A percentile compares a stretch with the other conserved stretches of the same genome.
Evolutionary conservation across 2,329 filamentous ascomycete species (phyloP).

Genomic region (Aspergillus flavus): DNA sequence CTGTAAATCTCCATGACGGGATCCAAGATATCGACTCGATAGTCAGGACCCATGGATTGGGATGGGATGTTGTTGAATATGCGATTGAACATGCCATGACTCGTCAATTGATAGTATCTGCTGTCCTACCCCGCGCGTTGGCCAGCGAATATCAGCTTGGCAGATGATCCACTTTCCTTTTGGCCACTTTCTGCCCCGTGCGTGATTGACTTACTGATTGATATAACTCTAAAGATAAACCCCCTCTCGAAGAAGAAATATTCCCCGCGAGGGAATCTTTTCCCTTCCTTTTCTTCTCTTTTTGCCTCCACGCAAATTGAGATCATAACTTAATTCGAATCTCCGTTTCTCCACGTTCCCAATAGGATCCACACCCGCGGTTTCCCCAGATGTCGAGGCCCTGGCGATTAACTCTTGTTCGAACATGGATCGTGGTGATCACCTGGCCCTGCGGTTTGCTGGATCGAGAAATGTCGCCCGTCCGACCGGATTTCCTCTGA

Average conservation of each 20-base stretch:
- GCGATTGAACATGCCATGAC: background rate
- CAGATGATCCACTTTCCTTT: no score
- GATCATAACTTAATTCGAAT: background rate
- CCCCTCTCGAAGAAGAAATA: background rate
- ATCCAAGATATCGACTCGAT: background rate
- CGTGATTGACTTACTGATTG: background rate
- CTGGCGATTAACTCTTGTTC: background rate
- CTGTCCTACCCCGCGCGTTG: no score
- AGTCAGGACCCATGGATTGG: no score
- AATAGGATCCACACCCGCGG: background rate
- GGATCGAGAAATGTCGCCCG: background rate
- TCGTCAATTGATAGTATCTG: background rate
- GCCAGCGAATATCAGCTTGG: no score
- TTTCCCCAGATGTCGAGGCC: background rate
- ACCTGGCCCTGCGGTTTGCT: background rate
- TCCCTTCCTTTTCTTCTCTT: background rate
- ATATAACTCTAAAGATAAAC: background rate
- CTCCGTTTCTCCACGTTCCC: background rate
- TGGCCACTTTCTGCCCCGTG: background rate
- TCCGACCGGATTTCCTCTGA: background rate
- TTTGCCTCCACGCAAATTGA: background rate
- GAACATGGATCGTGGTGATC: background rate
- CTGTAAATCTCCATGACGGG: background rate
- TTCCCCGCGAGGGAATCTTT: conserved; percentile 12
- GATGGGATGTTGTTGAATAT: background rate